Percentiles rank a stretch among this genome's conserved stretches.
Conservation (phyloP, 2,329 filamentous ascomycete species). For the Ceratocystis destructans region DNA sequence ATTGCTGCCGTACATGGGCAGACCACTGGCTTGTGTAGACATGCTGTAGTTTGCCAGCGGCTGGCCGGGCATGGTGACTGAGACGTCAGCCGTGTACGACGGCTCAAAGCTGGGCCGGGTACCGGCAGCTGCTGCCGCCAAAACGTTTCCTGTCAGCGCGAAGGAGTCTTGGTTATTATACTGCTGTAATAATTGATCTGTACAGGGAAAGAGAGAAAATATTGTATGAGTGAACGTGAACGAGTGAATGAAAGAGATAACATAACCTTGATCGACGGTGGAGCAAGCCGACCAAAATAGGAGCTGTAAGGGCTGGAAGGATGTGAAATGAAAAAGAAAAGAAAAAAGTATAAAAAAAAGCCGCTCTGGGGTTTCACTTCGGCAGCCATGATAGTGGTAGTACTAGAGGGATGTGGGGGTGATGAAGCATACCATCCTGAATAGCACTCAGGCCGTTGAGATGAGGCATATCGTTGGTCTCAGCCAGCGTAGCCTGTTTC, state of each 20-base stretch:
- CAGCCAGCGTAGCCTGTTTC: slow-evolving; percentile 40
- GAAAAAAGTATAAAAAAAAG: slow-evolving; percentile 26
- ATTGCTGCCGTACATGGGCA: slow-evolving; percentile 48
- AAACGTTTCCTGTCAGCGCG: slow-evolving; percentile 30
- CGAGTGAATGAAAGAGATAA: slow-evolving; percentile 26
- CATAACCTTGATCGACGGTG: slow-evolving; percentile 44
- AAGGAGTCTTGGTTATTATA: slow-evolving; percentile 9
- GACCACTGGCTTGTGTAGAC: slow-evolving; percentile 41
- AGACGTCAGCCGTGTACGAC: slow-evolving; percentile 44
- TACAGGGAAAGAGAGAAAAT: neutral
- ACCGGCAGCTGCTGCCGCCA: slow-evolving; percentile 36
- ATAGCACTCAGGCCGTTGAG: slow-evolving; percentile 49
- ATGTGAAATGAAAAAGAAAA: slow-evolving; percentile 26
- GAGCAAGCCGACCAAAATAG: no score
- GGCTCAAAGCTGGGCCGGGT: slow-evolving; percentile 34
- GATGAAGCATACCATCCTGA: slow-evolving; percentile 43
- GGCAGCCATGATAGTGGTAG: slow-evolving; percentile 38
- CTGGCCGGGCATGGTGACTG: slow-evolving; percentile 50
- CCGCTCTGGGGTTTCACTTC: slow-evolving; percentile 45
- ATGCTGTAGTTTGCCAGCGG: slow-evolving; percentile 52
- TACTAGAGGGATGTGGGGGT: slow-evolving; percentile 24
- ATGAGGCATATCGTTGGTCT: slow-evolving; percentile 42
- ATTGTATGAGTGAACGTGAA: slow-evolving; percentile 25
- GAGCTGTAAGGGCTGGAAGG: no score
- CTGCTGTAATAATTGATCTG: slow-evolving; percentile 10